These are phyloP conservation scores for Termitomyces sp. DNA, from an alignment of 768 basidiomycete genomes.

Conservation along the genomic window DNA sequence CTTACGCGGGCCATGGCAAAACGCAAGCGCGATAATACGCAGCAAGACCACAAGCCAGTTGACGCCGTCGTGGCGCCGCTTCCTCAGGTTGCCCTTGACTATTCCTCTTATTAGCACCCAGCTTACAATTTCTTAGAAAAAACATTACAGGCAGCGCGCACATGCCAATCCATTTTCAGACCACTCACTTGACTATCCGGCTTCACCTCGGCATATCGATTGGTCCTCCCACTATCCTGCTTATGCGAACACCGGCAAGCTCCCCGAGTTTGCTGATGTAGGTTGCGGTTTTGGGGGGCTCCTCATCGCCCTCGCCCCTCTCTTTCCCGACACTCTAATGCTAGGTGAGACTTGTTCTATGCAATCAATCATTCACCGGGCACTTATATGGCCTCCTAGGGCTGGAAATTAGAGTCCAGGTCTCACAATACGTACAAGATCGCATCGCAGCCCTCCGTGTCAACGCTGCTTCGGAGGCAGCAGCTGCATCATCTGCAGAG, in stretches of 20 bases:
- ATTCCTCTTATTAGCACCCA: neutral
- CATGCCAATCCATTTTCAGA: conserved; percentile 87
- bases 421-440: conserved; percentile 94
- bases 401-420: conserved; percentile 95
- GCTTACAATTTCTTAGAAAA: conserved; percentile 48
- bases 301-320: conserved; percentile 79
- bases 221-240: conserved; percentile 84
- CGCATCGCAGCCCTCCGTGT: conserved; percentile 91
- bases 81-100: conserved; percentile 39
- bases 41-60: conserved; percentile 9
- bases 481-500: conserved; percentile 7
- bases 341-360: conserved; percentile 58
- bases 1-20: conserved; percentile 22
- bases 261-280: conserved; percentile 92
- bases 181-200: conserved; percentile 84
- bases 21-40: conserved; percentile 25
- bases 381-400: conserved; percentile 41
- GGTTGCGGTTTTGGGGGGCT: conserved; percentile 98
- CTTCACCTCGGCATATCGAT: conserved; percentile 69
- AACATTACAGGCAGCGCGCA: conserved; percentile 77
- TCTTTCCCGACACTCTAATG: conserved; percentile 90
- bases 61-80: conserved; percentile 23
- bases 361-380: neutral
- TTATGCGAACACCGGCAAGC: conserved; percentile 49
- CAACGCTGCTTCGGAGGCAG: conserved; percentile 40